A percentile compares a stretch with the other conserved stretches of the same genome.
phyloP scores from a whole-genome alignment of 768 basidiomycete species.

The Lactarius vividus region DNA sequence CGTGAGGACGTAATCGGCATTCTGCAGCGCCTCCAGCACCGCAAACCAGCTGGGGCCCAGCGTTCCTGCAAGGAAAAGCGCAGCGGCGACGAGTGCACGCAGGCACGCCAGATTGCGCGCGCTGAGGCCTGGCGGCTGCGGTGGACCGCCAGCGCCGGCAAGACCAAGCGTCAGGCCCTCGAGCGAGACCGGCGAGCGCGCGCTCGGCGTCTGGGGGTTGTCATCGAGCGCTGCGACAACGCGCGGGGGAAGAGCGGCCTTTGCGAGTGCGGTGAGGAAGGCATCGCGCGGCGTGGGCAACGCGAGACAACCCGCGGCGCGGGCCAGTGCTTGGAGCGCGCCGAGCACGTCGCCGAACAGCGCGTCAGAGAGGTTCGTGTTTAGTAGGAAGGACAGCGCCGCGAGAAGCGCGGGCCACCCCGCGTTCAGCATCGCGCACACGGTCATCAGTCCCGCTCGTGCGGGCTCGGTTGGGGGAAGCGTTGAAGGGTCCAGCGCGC shows the following conservation, averaged over 20 bases:
- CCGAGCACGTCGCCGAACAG: conserved; percentile 85
- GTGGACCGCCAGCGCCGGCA: conserved; percentile 29
- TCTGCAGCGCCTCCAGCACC: conserved; percentile 87
- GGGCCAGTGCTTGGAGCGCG: conserved; percentile 80
- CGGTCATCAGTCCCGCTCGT: conserved; percentile 57
- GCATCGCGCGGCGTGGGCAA: conserved; percentile 88
- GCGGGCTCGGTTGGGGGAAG: conserved; percentile 53
- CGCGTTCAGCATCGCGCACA: conserved; percentile 76
- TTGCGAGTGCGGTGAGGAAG: conserved; percentile 86
- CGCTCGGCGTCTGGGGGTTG: conserved; percentile 51
- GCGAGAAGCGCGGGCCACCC: conserved; percentile 94
- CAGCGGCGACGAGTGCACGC: conserved; percentile 73
- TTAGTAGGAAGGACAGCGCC: conserved; percentile 83
- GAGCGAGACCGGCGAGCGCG: conserved; percentile 54
- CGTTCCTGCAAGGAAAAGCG: conserved; percentile 78
- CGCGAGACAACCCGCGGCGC: conserved; percentile 86
- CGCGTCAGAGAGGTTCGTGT: conserved; percentile 88
- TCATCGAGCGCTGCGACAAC: conserved; percentile 85
- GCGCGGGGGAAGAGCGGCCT: conserved; percentile 85
- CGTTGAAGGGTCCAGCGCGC: conserved; percentile 60
- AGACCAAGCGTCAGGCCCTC: conserved; percentile 64
- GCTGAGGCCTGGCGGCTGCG: conserved; percentile 70
- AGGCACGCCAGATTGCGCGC: conserved; percentile 90
- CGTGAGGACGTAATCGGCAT: conserved; percentile 88
- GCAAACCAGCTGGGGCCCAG: conserved; percentile 92